phyloP scores from a whole-genome alignment of 192 early-diverging fungal genomes.

The Coemansia sp. region DNA sequence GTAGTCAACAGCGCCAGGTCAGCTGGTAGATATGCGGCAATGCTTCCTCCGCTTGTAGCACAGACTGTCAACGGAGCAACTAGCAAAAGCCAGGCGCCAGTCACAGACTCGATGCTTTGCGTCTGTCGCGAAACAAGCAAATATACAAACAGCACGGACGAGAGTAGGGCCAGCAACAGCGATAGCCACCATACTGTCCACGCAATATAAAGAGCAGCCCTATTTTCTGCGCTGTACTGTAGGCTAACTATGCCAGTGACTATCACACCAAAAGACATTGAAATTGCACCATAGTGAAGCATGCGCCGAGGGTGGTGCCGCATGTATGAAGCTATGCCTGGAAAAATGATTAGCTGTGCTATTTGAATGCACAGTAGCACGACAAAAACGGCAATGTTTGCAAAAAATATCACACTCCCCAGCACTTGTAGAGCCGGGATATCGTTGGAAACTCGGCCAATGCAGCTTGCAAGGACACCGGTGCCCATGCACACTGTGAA shows the following conservation, averaged over 20 bases:
- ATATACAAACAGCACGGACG: constrained; percentile 18
- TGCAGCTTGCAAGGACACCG: constrained; percentile 39
- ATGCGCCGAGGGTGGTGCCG: constrained; percentile 28
- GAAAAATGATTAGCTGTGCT: constrained; percentile 20
- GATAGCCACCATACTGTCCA: constrained; percentile 42
- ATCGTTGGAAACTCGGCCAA: constrained; percentile 31
- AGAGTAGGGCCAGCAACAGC: constrained; percentile 15
- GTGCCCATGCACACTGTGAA: constrained; percentile 53
- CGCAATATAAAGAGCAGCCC: constrained; percentile 1
- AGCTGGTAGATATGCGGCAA: constrained; percentile 19
- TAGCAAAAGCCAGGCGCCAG: constrained; percentile 50
- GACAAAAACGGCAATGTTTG: constrained; percentile 24
- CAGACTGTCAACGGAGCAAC: constrained; percentile 44
- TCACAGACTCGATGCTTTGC: constrained; percentile 28
- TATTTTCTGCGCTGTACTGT: not conserved
- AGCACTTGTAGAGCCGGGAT: constrained; percentile 8
- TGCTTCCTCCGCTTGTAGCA: constrained; percentile 34
- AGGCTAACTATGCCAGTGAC: constrained; percentile 9
- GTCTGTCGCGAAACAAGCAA: constrained; percentile 32
- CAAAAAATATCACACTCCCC: constrained; percentile 21
- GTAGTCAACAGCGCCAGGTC: constrained; percentile 5
- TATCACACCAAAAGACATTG: constrained; percentile 47
- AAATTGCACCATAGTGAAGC: constrained; percentile 49
- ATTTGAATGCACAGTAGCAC: constrained; percentile 15
- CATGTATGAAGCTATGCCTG: constrained; percentile 29